Conservation (phyloP, 208 protist species). For the Crithidia expoeki region DNA sequence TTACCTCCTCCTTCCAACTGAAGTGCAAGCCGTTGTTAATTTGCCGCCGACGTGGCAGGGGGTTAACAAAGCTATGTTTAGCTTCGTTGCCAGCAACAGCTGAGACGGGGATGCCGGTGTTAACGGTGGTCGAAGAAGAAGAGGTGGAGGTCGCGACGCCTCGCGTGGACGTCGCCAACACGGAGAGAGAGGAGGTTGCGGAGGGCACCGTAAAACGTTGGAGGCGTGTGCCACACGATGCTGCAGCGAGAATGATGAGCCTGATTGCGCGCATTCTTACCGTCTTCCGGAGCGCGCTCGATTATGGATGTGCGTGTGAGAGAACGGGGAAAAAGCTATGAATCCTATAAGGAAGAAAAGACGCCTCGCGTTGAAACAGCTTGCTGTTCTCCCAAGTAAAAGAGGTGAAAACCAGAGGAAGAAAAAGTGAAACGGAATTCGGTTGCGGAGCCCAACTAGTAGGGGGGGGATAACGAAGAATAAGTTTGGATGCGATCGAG, state of each 20-base stretch:
- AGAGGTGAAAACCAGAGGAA: too few species aligned
- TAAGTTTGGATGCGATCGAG: too few species aligned
- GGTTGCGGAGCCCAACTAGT: too few species aligned
- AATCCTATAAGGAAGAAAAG: too few species aligned
- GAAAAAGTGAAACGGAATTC: too few species aligned
- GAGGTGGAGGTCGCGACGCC: background rate
- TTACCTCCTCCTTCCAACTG: constrained; percentile 69
- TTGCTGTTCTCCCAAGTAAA: too few species aligned
- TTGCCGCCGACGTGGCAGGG: constrained; percentile 51
- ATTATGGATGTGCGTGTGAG: too few species aligned
- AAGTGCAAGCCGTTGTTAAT: constrained; percentile 55
- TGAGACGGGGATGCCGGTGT: background rate
- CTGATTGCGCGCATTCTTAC: constrained; percentile 5
- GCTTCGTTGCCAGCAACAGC: background rate
- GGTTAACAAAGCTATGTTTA: constrained; percentile 7
- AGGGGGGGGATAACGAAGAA: too few species aligned
- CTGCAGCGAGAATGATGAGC: background rate
- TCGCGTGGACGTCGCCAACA: background rate
- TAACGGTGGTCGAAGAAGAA: background rate
- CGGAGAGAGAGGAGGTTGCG: background rate
- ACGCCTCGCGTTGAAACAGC: too few species aligned
- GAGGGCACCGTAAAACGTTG: background rate
- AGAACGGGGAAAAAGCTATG: too few species aligned
- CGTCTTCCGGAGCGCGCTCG: too few species aligned
- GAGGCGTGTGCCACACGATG: background rate